phyloP scores from a whole-genome alignment of 345 rosid species.

The Syzygium grande region DNA sequence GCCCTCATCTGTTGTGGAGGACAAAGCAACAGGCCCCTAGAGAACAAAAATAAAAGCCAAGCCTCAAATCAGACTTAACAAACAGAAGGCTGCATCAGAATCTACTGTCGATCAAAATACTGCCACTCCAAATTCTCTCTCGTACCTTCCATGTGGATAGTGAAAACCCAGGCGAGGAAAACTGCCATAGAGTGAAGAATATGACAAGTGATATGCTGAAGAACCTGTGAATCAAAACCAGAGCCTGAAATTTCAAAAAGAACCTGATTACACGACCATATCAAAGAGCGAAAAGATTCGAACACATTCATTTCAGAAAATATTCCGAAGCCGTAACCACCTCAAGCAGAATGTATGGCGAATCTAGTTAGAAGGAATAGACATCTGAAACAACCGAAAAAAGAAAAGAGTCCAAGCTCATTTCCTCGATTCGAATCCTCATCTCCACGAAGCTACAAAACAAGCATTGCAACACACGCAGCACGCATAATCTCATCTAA shows the following conservation, averaged over 20 bases:
- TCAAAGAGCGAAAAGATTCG: background rate
- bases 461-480: background rate
- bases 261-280: slow-evolving; percentile 15
- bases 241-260: slow-evolving; percentile 70
- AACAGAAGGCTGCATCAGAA: background rate
- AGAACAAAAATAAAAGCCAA: slow-evolving; percentile 1
- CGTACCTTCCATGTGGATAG: slow-evolving; percentile 42
- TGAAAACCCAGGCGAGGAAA: slow-evolving; percentile 43
- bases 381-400: background rate
- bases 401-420: background rate
- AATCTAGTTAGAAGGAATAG: background rate
- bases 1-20: slow-evolving; percentile 28
- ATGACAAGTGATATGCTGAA: slow-evolving; percentile 73
- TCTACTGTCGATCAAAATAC: background rate
- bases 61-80: background rate
- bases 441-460: background rate
- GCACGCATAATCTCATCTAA: background rate
- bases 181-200: slow-evolving; percentile 70
- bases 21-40: slow-evolving; percentile 34
- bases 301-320: too few species aligned
- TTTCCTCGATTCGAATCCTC: background rate
- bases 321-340: background rate
- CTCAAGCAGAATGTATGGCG: background rate
- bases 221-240: slow-evolving; percentile 87
- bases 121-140: background rate